Base-by-base conservation (phyloP, 345 rosid genomes). In the Leavenworthia alabamica region DNA sequence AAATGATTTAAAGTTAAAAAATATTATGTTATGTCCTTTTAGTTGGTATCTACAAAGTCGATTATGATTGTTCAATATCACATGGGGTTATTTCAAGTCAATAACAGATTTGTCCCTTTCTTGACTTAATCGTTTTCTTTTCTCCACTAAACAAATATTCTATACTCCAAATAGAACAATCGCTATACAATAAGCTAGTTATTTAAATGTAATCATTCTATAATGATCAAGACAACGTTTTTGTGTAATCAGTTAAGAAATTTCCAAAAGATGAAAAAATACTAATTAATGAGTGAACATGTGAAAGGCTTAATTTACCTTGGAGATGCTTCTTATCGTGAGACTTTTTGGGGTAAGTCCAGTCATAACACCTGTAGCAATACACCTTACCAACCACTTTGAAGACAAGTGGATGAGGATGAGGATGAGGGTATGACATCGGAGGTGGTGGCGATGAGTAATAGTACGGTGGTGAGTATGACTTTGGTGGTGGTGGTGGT, bases 281-380 rank as follows among this genome's bases (percentile, higher is more conserved):
- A 43, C 6, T 20, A 44, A 44, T 27, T 55, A 29, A 64, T 15
- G 56, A 56, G 6, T 56, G 24, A 29, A 56, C 40, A 49, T 20
- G 14, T 43, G n/a, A 6, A 57, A 64, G 52, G 11, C 20, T 48
- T 26, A 33, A 9, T 46, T 78, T 79, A 88, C 96, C 96, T 75
- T 88, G 62, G 40, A 85, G 89, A 50, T 88, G 96, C 36, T 85
- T 88, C 77, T 81, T 88, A 60, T 83, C 85, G 50, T 88, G 96
- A 11, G 75, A 74, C 22, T 73, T 70, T 5, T 62, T 55, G 2
- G 89, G 77, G 65, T 67, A 23, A 47, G 60, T 62, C 77, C 77
- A 73, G 73, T 73, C 77, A 39, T 73, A 73, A 52, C 77, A 73
- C 50, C 73, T 56, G 60, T 67, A 73, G 20, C 77, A 73, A 28